These are phyloP conservation scores for Fusarium sp. DNA, from an alignment of 2,329 filamentous ascomycete species.

Conservation along the genomic window DNA sequence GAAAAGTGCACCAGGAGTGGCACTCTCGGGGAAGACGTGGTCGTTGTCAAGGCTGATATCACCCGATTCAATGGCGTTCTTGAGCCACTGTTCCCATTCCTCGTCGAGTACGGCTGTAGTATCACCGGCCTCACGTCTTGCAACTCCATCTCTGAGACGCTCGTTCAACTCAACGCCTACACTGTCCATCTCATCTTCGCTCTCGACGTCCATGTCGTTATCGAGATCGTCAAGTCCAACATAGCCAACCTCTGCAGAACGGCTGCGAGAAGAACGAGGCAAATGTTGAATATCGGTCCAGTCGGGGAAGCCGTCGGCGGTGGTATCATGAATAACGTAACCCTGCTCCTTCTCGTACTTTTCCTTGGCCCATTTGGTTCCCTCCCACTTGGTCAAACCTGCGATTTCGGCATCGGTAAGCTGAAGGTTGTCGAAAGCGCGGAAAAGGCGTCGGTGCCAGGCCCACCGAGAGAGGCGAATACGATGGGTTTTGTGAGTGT, in stretches of 20 bases:
- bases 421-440: conserved; percentile 76
- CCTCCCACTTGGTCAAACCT: conserved; percentile 82
- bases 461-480: conserved; percentile 81
- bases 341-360: conserved; percentile 82
- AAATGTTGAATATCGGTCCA: conserved; percentile 57
- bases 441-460: conserved; percentile 81
- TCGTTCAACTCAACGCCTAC: conserved; percentile 73
- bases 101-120: conserved; percentile 71
- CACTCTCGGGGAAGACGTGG: conserved; percentile 51
- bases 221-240: conserved; percentile 45
- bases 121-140: conserved; percentile 71
- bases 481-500: conserved; percentile 77
- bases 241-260: conserved; percentile 28
- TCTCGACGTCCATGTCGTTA: conserved; percentile 61
- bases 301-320: conserved; percentile 73
- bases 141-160: conserved; percentile 72
- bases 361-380: conserved; percentile 84
- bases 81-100: conserved; percentile 80
- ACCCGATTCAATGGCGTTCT: conserved; percentile 74
- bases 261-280: conserved; percentile 29
- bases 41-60: conserved; percentile 62
- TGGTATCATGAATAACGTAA: conserved; percentile 76
- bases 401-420: conserved; percentile 78
- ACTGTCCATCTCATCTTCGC: conserved; percentile 63
- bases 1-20: conserved; percentile 55